Base-by-base conservation (phyloP, 2,329 filamentous ascomycete species). In the Sphaerulina vaccinii region DNA sequence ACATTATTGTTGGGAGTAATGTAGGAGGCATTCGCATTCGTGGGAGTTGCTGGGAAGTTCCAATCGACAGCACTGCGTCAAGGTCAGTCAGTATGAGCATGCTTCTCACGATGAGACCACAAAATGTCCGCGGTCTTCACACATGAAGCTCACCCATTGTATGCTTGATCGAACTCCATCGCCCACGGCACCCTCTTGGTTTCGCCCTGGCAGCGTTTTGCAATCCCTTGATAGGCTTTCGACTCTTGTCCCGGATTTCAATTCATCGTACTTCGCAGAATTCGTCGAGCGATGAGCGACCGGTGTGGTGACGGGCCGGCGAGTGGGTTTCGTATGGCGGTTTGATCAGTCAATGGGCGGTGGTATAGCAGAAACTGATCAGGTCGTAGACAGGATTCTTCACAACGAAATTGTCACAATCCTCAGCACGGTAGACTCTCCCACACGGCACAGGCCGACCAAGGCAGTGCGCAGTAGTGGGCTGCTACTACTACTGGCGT, bases 11-110 rank as follows among this genome's bases (percentile, higher is more conserved):
- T 67, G 51, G 70, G 67, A 39, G 47, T n/a, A n/a, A n/a, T 52
- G 54, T 65, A 68, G 19, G 68, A 69, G 51, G 63, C 61, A 46
- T 70, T 72, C 55, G 63, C 61, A 46, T 70, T 72, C 55, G 73
- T 76, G 47, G 75, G 75, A 24, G 75, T 77, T 52, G 73, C 74
- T 51, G 75, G 75, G 57, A 78, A 72, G 60, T 70, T 73, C 74
- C 75, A 77, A 62, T 76, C 73, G 58, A 70, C 66, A 55, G 68
- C 66, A 65, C 73, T 75, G 41, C 40, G 40, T 35, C 23, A 19
- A 37, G 32, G 27, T 29, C 24, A 33, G 53, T 57, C 52, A 58
- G 51, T 39, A 38, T 18, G 13, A 21, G 16, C 32, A 1, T 24
- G 13, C 15, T 23, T 8, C 16, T 18, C 27, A 10, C 35, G n/a